Conservation (phyloP, 805 yeast species). For the Candida mattraensis region DNA sequence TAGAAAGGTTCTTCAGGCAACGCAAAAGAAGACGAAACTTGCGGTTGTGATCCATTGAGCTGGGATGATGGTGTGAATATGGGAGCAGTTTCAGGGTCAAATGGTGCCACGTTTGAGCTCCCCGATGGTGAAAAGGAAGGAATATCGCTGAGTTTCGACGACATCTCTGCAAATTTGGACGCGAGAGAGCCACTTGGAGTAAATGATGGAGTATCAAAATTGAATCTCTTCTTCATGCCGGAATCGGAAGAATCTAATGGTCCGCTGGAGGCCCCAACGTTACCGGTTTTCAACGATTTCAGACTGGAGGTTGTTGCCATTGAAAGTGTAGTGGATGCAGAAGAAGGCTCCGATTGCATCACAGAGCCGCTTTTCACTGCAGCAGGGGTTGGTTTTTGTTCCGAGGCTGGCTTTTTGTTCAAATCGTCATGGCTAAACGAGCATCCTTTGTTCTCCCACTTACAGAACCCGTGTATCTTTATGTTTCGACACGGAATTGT, state of each 20-base stretch:
- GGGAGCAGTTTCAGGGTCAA: conserved; percentile 34
- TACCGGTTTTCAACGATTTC: conserved; percentile 13
- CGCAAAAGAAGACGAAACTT: conserved; percentile 4
- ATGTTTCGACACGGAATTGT: conserved; percentile 82
- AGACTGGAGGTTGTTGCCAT: conserved; percentile 4
- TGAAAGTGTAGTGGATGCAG: conserved; percentile 15
- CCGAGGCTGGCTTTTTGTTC: conserved; percentile 14
- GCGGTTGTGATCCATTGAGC: conserved; percentile 7
- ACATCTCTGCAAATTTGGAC: conserved; percentile 43
- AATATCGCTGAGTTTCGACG: conserved; percentile 48
- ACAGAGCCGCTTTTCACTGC: conserved; percentile 1
- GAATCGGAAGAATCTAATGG: conserved; percentile 8
- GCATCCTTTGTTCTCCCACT: conserved; percentile 85
- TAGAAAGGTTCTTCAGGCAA: conserved; percentile 29
- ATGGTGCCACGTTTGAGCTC: conserved; percentile 14
- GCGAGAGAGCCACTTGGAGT: conserved; percentile 41
- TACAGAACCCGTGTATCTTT: conserved; percentile 84
- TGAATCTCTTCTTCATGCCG: conserved; percentile 44
- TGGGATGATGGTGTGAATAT: conserved; percentile 28
- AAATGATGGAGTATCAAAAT: conserved; percentile 55
- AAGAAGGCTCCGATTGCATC: conserved; percentile 10
- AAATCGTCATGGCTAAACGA: conserved; percentile 67
- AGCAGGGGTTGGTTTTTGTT: conserved; percentile 8
- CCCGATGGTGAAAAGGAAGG: conserved; percentile 51
- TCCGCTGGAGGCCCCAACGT: conserved; percentile 2